Percentiles rank a stretch among this genome's conserved stretches.
These are phyloP conservation scores for Candida multigemmis DNA, from an alignment of 805 yeast species.

Conservation along the genomic window DNA sequence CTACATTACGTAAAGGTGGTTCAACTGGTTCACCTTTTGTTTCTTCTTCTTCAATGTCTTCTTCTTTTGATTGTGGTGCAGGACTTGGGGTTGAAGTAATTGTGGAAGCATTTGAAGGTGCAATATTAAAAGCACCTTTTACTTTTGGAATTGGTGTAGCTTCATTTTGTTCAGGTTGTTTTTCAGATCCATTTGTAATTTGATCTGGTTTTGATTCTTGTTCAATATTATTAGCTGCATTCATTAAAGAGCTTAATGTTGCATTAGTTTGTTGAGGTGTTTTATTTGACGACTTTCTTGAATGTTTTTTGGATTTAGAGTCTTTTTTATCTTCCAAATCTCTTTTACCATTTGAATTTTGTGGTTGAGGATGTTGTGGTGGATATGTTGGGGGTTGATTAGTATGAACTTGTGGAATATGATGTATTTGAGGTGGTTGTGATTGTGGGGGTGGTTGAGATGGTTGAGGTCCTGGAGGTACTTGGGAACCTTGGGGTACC, in stretches of 20 bases:
- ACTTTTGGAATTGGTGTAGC: constrained; percentile 1
- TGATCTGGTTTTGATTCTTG: constrained; percentile 6
- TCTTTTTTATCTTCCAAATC: constrained; percentile 33
- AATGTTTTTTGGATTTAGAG: constrained; percentile 7
- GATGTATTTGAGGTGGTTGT: constrained; percentile 5
- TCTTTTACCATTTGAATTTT: constrained; percentile 16
- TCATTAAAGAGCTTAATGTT: constrained; percentile 19
- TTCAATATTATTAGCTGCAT: constrained; percentile 14
- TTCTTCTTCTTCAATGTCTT: constrained; percentile 7
- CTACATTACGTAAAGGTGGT: constrained; percentile 37
- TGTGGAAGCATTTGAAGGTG: constrained; percentile 4
- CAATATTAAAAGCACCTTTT: constrained; percentile 4
- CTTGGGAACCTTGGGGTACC: constrained; percentile 8
- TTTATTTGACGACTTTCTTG: constrained; percentile 9
- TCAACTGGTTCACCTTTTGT: constrained; percentile 20
- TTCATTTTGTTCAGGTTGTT: not conserved
- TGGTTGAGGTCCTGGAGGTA: constrained; percentile 6
- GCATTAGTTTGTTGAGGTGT: constrained; percentile 5
- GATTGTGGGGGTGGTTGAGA: constrained; percentile 6
- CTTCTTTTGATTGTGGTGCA: constrained; percentile 3
- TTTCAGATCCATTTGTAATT: not conserved
- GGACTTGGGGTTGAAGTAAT: constrained; percentile 2
- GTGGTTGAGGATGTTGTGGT: constrained; percentile 3
- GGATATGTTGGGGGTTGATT: constrained; percentile 1
- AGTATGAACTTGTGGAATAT: constrained; percentile 2